Conservation (phyloP, 139 green algal genomes). For the Zygnema circumcarinatum region DNA sequence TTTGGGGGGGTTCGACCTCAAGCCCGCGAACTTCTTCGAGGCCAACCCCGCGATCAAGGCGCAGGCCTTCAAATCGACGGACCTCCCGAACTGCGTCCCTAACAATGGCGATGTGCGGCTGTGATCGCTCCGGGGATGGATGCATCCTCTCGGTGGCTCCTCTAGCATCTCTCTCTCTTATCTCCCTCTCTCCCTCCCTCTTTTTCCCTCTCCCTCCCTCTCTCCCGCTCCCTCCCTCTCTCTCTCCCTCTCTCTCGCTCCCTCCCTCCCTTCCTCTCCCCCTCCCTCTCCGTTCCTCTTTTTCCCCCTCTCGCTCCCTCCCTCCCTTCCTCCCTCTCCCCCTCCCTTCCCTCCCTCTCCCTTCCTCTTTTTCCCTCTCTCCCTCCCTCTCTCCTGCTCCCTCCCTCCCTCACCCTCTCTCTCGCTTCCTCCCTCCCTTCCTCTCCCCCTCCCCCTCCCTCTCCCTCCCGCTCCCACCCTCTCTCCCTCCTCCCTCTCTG, state of each 20-base stretch:
- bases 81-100: too few species aligned
- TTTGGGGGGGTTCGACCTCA: not conserved
- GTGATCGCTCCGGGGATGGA: too few species aligned
- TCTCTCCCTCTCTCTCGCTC: too few species aligned
- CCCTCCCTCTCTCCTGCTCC: not conserved
- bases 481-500: not conserved
- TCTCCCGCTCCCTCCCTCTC: too few species aligned
- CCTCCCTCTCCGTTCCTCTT: not conserved
- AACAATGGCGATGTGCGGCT: too few species aligned
- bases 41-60: not conserved
- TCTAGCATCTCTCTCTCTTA: too few species aligned
- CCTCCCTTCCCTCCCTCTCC: not conserved
- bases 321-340: not conserved
- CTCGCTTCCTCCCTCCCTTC: not conserved
- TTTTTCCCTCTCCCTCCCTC: too few species aligned
- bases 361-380: not conserved
- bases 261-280: conserved; percentile 1
- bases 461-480: not conserved
- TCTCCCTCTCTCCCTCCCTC: too few species aligned
- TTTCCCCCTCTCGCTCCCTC: not conserved
- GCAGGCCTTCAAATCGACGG: not conserved
- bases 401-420: not conserved
- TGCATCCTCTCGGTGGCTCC: too few species aligned
- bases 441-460: not conserved
- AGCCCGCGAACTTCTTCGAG: not conserved